Evolutionary conservation across 805 yeast genomes (phyloP).

Genomic region (Saccharomycopsis guyanensis): DNA sequence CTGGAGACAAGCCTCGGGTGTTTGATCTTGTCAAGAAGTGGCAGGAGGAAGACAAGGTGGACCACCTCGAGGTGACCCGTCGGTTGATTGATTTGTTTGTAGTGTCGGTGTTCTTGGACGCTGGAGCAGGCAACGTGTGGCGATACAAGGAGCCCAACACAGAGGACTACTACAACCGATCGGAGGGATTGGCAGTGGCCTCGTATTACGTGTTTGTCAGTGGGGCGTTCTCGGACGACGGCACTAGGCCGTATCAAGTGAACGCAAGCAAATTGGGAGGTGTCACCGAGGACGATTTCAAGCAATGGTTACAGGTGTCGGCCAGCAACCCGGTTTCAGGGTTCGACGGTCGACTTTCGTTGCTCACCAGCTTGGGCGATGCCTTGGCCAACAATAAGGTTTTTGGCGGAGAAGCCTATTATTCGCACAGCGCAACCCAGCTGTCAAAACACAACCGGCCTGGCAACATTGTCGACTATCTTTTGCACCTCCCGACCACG

Average conservation of each 20-base stretch:
- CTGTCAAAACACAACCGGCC: conserved; percentile 29
- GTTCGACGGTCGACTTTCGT: conserved; percentile 42
- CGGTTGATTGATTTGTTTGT: conserved; percentile 50
- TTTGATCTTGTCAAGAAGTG: conserved; percentile 35
- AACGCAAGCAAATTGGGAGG: conserved; percentile 34
- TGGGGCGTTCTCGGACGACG: conserved; percentile 38
- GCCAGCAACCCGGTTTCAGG: conserved; percentile 45
- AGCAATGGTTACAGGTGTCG: conserved; percentile 40
- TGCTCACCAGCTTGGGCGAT: conserved; percentile 41
- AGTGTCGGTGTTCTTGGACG: conserved; percentile 55
- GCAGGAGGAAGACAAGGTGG: conserved; percentile 26
- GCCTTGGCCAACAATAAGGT: conserved; percentile 36
- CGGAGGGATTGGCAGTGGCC: conserved; percentile 62
- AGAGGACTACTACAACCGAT: conserved; percentile 31
- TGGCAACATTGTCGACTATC: conserved; percentile 47
- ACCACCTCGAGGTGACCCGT: conserved; percentile 40
- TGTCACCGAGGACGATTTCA: conserved; percentile 32
- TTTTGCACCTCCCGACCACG: conserved; percentile 25
- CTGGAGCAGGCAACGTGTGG: conserved; percentile 64
- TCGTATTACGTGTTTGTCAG: conserved; percentile 44
- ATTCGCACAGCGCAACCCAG: neutral
- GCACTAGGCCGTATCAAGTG: conserved; percentile 34
- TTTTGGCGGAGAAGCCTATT: conserved; percentile 31
- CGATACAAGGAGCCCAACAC: conserved; percentile 33
- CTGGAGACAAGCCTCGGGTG: conserved; percentile 39